Evolutionary conservation across 352 stramenopile species (phyloP).

Genomic region (Pythium graminicola): DNA sequence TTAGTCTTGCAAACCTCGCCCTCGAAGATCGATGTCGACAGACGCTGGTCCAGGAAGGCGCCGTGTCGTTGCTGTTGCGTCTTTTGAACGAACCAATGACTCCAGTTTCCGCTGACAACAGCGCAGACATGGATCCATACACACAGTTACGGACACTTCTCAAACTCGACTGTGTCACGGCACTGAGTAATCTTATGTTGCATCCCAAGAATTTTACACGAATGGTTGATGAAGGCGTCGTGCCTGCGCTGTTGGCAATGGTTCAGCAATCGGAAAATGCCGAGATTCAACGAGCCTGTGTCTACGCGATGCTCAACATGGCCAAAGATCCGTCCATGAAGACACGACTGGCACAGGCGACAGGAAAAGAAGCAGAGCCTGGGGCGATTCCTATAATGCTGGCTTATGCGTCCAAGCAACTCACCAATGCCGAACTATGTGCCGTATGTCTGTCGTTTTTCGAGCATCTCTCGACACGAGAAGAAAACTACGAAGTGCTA

Average conservation of each 20-base stretch:
- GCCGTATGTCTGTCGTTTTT: slow-evolving; percentile 63
- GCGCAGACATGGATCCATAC: not conserved
- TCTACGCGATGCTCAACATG: slow-evolving; percentile 72
- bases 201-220: slow-evolving; percentile 70
- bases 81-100: slow-evolving; percentile 29
- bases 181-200: slow-evolving; percentile 76
- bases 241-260: slow-evolving; percentile 55
- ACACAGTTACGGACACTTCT: slow-evolving; percentile 33
- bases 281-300: slow-evolving; percentile 69
- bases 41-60: slow-evolving; percentile 54
- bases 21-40: slow-evolving; percentile 65
- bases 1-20: slow-evolving; percentile 63
- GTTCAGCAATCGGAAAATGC: slow-evolving; percentile 41
- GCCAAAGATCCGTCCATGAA: slow-evolving; percentile 68
- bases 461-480: slow-evolving; percentile 55
- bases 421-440: slow-evolving; percentile 55
- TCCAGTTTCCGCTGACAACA: not conserved
- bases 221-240: slow-evolving; percentile 73
- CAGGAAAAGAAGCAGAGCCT: not conserved
- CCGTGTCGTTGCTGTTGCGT: slow-evolving; percentile 43
- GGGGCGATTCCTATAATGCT: slow-evolving; percentile 68
- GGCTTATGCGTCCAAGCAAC: slow-evolving; percentile 49
- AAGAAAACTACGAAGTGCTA: slow-evolving; percentile 54
- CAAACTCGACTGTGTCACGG: slow-evolving; percentile 73
- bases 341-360: slow-evolving; percentile 43